Conservation (phyloP, 495 filamentous ascomycete genomes). For the Pyrenula massariospora region DNA sequence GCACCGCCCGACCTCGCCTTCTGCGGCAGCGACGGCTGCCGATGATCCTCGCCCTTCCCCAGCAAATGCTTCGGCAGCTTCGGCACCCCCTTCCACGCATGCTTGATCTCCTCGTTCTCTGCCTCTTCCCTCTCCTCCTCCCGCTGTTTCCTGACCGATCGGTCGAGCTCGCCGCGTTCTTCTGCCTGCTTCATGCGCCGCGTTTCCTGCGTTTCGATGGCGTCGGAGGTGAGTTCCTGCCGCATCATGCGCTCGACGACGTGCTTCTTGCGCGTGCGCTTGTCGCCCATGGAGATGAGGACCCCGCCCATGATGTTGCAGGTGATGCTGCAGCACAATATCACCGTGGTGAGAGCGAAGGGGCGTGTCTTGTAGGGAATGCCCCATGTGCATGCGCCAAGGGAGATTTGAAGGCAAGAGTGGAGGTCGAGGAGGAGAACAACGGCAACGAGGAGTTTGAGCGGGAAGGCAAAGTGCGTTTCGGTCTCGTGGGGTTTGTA, state of each 20-base stretch:
- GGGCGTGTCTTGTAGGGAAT: constrained; percentile 52
- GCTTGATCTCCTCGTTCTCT: neutral
- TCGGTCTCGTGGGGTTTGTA: constrained; percentile 77
- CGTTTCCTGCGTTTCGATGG: constrained; percentile 53
- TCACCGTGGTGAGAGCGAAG: constrained; percentile 61
- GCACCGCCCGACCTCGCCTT: neutral
- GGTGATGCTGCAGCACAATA: constrained; percentile 63
- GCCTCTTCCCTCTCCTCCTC: neutral
- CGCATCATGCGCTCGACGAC: constrained; percentile 62
- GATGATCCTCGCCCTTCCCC: neutral
- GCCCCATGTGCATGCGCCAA: constrained; percentile 63
- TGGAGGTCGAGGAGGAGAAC: constrained; percentile 67
- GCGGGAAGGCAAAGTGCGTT: constrained; percentile 68
- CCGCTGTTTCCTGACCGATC: neutral
- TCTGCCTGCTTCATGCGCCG: neutral
- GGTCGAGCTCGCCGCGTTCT: neutral
- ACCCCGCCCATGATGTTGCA: constrained; percentile 63
- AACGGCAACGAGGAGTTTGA: constrained; percentile 55
- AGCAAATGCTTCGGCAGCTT: neutral
- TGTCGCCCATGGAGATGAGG: constrained; percentile 60
- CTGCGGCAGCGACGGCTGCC: neutral
- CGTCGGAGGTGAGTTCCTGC: constrained; percentile 61
- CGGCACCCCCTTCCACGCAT: neutral
- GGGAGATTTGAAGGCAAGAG: constrained; percentile 59
- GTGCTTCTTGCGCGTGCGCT: constrained; percentile 67